phyloP scores from a whole-genome alignment of 352 stramenopile species.

The Phytophthora litchii region DNA sequence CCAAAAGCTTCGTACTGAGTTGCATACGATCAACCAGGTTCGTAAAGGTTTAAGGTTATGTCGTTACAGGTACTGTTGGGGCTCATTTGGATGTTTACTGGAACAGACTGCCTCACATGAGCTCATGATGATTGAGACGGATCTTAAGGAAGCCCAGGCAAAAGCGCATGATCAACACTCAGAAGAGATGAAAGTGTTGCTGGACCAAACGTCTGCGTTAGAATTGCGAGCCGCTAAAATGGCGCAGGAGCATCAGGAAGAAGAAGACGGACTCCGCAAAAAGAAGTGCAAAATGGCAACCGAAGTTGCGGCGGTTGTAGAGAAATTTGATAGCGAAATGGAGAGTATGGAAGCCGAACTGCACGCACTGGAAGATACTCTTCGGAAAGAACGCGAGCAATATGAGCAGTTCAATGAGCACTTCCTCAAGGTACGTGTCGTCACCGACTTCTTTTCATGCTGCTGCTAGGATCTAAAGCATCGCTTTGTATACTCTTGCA shows the following conservation, averaged over 20 bases:
- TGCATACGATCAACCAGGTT: conserved; percentile 78
- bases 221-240: conserved; percentile 67
- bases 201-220: conserved; percentile 60
- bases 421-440: conserved; percentile 67
- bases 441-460: background rate
- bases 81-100: background rate
- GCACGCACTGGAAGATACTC: conserved; percentile 45
- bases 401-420: conserved; percentile 82
- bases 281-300: conserved; percentile 82
- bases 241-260: conserved; percentile 83
- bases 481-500: conserved; percentile 18
- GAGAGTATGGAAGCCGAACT: conserved; percentile 61
- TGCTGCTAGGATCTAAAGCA: background rate
- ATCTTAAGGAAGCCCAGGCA: conserved; percentile 77
- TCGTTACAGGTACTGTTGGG: background rate
- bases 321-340: conserved; percentile 86
- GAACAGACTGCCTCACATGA: conserved; percentile 69
- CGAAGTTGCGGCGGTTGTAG: conserved; percentile 72
- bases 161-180: conserved; percentile 81
- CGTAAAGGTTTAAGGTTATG: background rate
- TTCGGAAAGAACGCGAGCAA: conserved; percentile 55
- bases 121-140: conserved; percentile 73
- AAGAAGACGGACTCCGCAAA: conserved; percentile 80
- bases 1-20: conserved; percentile 81
- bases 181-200: conserved; percentile 75